Conservation (phyloP, 768 basidiomycete genomes). For the Hebeloma cylindrosporum region DNA sequence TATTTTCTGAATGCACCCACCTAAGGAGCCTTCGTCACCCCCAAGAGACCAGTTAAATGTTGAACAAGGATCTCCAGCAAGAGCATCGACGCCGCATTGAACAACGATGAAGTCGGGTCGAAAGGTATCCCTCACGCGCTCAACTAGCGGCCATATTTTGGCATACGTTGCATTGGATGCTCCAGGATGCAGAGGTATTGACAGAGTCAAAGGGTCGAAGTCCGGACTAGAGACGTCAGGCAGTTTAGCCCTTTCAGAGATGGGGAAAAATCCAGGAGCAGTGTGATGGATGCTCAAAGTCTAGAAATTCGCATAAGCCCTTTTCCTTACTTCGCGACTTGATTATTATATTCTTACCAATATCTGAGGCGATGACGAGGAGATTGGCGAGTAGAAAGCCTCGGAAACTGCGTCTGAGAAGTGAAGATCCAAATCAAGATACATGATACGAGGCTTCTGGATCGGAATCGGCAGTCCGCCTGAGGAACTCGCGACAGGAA, state of each 20-base stretch:
- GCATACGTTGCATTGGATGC: constrained; percentile 63
- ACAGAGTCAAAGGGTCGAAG: constrained; percentile 70
- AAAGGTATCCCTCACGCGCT: constrained; percentile 59
- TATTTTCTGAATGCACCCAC: constrained; percentile 61
- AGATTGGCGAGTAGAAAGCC: constrained; percentile 55
- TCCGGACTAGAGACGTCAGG: constrained; percentile 33
- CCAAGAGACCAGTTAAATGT: constrained; percentile 72
- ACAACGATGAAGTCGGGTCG: constrained; percentile 76
- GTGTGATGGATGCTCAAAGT: constrained; percentile 87
- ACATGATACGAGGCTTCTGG: constrained; percentile 68
- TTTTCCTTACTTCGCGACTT: background rate
- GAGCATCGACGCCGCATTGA: constrained; percentile 86
- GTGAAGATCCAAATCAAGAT: constrained; percentile 91
- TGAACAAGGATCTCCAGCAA: constrained; percentile 81
- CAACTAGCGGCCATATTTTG: constrained; percentile 64
- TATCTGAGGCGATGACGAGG: constrained; percentile 41
- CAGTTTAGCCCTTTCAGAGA: constrained; percentile 49
- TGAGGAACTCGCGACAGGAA: background rate
- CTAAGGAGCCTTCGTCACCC: constrained; percentile 57
- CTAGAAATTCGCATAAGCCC: too few relatives aligned
- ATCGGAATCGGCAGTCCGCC: constrained; percentile 1
- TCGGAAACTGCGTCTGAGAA: constrained; percentile 87
- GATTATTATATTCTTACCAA: constrained; percentile 35
- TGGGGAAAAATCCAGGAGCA: constrained; percentile 82
- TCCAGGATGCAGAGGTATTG: constrained; percentile 75